phyloP scores from a whole-genome alignment of 225 moss, liverwort and hornwort genomes.

The Anthoceros angustus region DNA sequence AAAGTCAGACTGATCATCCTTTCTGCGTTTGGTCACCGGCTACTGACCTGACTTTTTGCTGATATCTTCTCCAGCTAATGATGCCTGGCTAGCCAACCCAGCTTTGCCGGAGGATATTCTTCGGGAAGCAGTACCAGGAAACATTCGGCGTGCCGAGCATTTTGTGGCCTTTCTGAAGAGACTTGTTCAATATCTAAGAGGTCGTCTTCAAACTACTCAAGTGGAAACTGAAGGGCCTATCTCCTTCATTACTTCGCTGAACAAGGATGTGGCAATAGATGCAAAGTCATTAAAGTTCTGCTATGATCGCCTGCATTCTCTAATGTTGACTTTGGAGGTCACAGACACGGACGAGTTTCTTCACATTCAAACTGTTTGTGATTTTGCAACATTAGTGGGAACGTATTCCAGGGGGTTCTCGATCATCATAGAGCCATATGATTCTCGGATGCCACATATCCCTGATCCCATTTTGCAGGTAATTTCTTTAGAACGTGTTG shows the following conservation, averaged over 20 bases:
- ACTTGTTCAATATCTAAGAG: slow-evolving; percentile 72
- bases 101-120: slow-evolving; percentile 81
- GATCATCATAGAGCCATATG: slow-evolving; percentile 95
- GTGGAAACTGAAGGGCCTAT: slow-evolving; percentile 98
- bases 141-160: slow-evolving; percentile 96
- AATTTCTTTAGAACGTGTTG: background rate
- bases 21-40: background rate
- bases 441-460: slow-evolving; percentile 96
- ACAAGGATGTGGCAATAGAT: slow-evolving; percentile 60
- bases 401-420: slow-evolving; percentile 92
- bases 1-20: background rate
- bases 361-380: slow-evolving; percentile 83
- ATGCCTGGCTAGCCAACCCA: slow-evolving; percentile 94
- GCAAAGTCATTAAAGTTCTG: slow-evolving; percentile 90
- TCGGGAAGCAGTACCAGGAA: slow-evolving; percentile 90
- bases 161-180: slow-evolving; percentile 89
- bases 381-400: slow-evolving; percentile 88
- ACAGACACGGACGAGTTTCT: slow-evolving; percentile 95
- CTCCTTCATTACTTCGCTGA: slow-evolving; percentile 72
- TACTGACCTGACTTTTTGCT: background rate
- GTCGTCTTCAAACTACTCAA: slow-evolving; percentile 63
- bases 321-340: slow-evolving; percentile 75
- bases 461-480: slow-evolving; percentile 97
- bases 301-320: slow-evolving; percentile 79
- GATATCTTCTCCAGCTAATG: slow-evolving; percentile 42